These are phyloP conservation scores for Adansonia digitata DNA, from an alignment of 345 rosid genomes.

Conservation along the genomic window DNA sequence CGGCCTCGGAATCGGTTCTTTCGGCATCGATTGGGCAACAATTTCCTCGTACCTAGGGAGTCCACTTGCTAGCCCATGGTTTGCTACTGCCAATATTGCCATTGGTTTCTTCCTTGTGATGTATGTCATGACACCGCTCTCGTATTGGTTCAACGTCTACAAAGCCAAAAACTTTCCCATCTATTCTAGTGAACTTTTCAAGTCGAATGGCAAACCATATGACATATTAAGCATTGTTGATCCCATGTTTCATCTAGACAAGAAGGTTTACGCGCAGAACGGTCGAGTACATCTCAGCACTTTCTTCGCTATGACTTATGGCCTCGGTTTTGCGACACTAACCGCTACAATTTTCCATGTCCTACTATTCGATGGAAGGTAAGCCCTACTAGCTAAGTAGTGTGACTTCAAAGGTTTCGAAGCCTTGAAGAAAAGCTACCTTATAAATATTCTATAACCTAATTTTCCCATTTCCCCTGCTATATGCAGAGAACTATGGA, in stretches of 20 bases:
- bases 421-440: neutral
- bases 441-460: neutral
- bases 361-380: constrained; percentile 64
- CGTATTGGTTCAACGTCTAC: constrained; percentile 60
- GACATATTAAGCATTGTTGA: constrained; percentile 51
- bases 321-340: constrained; percentile 74
- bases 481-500: constrained; percentile 57
- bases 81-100: constrained; percentile 63
- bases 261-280: constrained; percentile 34
- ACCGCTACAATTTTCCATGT: constrained; percentile 65
- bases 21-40: constrained; percentile 80
- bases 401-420: neutral
- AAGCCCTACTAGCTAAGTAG: neutral
- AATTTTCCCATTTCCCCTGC: neutral
- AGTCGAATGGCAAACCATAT: constrained; percentile 44
- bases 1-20: constrained; percentile 71
- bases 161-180: constrained; percentile 69
- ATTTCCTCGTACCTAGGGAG: constrained; percentile 65
- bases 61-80: constrained; percentile 82
- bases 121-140: constrained; percentile 58
- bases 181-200: constrained; percentile 47
- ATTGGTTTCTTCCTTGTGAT: constrained; percentile 51
- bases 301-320: constrained; percentile 72
- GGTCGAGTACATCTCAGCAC: constrained; percentile 63
- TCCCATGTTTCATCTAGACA: constrained; percentile 51